Conservation (phyloP, 2,329 filamentous ascomycete genomes). For the Alternaria longipes region DNA sequence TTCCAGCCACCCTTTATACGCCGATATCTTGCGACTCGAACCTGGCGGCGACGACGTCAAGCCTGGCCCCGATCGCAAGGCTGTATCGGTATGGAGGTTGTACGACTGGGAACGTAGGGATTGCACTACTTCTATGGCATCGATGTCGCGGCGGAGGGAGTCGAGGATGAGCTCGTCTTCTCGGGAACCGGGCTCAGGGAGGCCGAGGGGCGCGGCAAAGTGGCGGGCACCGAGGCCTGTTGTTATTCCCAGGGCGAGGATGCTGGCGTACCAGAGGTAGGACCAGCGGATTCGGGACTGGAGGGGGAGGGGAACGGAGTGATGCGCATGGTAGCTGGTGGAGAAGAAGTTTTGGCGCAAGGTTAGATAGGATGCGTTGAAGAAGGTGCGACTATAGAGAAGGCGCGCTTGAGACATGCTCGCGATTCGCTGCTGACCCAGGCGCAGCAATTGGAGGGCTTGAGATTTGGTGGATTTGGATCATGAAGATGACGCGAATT, state of each 20-base stretch:
- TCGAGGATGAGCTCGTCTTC: slow-evolving; percentile 43
- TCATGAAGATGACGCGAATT: neutral
- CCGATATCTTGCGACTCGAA: slow-evolving; percentile 17
- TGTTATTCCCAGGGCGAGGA: slow-evolving; percentile 36
- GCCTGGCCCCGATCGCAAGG: slow-evolving; percentile 26
- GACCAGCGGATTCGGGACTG: slow-evolving; percentile 39
- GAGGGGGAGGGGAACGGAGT: slow-evolving; percentile 26
- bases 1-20: slow-evolving; percentile 42
- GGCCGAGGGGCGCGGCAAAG: slow-evolving; percentile 37
- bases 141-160: slow-evolving; percentile 37
- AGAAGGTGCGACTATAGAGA: slow-evolving; percentile 19
- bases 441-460: slow-evolving; percentile 8
- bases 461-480: slow-evolving; percentile 4
- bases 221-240: slow-evolving; percentile 37
- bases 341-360: slow-evolving; percentile 6
- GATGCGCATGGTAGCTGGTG: slow-evolving; percentile 12
- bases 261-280: slow-evolving; percentile 45
- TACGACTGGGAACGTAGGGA: slow-evolving; percentile 41
- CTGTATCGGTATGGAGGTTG: slow-evolving; percentile 36
- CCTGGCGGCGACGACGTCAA: slow-evolving; percentile 3
- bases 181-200: slow-evolving; percentile 37
- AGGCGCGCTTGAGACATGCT: slow-evolving; percentile 36
- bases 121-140: slow-evolving; percentile 46
- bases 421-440: neutral
- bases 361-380: slow-evolving; percentile 6